Evolutionary conservation across 805 yeast species (phyloP), one percentile per base, ranked within the genome.

Genomic region (Pichia deserticola): DNA sequence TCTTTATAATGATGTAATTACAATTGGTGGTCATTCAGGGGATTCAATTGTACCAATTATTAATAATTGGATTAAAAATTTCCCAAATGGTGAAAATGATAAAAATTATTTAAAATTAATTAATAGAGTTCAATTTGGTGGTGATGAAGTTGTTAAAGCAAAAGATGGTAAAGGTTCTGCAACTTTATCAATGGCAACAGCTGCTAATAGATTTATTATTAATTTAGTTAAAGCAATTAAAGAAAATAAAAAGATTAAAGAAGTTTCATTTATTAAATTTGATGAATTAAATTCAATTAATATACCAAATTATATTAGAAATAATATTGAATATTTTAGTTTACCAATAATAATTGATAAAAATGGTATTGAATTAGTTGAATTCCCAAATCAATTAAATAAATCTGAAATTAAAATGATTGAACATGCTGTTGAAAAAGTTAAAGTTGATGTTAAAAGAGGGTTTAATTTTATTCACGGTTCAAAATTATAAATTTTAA

Each of bases 111-210:
- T 79, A 45, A 72, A 75, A 30, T 76, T 89, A 62, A 77, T 87
- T 66, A 79, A 88, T 78, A 84, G 96, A 72, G 87, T 89, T 69
- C 97, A 89, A 75, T 89, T 55, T 60, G 69, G 68, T 45, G 98
- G 98, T 65, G 98, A 90, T 66, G 97, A 92, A 70, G 96, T 90
- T 44, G 98, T 90, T 56, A 76, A 86, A 72, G 97, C 97, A 50
- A 90, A 90, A 74, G 84, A 87, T 60, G 97, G 97, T 56, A 83
- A 83, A 47, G 97, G 97, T 39, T 87, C 96, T 44, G 97, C 97
- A 50, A 90, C 98, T 36, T 76, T 90, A 57, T 86, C 96, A 33
- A 92, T 90, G 97, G 97, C 97, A 9, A 85, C 82, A 60, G 96
- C 97, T 36, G 97, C 95, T 36, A 87, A 78, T 74, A 77, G 83